Evolutionary conservation across 768 basidiomycete species (phyloP).

Genomic region (Leccinum pellstonianum): DNA sequence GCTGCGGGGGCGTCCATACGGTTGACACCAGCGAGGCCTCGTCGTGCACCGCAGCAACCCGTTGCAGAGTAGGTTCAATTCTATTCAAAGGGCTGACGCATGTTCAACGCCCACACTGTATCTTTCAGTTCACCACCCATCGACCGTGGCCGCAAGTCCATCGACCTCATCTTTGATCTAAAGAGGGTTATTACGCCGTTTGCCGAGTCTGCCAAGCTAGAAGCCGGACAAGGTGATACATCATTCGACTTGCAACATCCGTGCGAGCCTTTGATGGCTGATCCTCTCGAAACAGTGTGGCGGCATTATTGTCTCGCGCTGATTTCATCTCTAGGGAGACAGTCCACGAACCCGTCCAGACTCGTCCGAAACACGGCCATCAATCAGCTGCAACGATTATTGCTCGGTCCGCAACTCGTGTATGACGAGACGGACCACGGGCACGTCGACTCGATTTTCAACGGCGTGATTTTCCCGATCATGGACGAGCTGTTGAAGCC

Average conservation of each 20-base stretch:
- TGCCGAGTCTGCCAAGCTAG: conserved; percentile 46
- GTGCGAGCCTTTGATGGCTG: conserved; percentile 3
- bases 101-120: background rate
- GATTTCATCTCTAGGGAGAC: conserved; percentile 68
- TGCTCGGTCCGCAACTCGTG: conserved; percentile 73
- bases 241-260: background rate
- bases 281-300: conserved; percentile 58
- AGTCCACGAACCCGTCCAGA: conserved; percentile 80
- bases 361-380: conserved; percentile 83
- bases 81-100: background rate
- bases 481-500: conserved; percentile 89
- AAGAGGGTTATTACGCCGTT: conserved; percentile 64
- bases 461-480: conserved; percentile 85
- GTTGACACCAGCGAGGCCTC: conserved; percentile 52
- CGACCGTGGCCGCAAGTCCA: conserved; percentile 76
- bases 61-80: conserved; percentile 46
- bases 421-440: conserved; percentile 55
- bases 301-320: conserved; percentile 73
- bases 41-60: conserved; percentile 49
- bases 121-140: conserved; percentile 64
- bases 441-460: conserved; percentile 76
- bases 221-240: conserved; percentile 32
- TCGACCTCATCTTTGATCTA: conserved; percentile 77
- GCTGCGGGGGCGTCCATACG: conserved; percentile 66
- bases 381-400: conserved; percentile 75